Base-by-base conservation (phyloP, 2,329 filamentous ascomycete species). In the Claviceps paspali region DNA sequence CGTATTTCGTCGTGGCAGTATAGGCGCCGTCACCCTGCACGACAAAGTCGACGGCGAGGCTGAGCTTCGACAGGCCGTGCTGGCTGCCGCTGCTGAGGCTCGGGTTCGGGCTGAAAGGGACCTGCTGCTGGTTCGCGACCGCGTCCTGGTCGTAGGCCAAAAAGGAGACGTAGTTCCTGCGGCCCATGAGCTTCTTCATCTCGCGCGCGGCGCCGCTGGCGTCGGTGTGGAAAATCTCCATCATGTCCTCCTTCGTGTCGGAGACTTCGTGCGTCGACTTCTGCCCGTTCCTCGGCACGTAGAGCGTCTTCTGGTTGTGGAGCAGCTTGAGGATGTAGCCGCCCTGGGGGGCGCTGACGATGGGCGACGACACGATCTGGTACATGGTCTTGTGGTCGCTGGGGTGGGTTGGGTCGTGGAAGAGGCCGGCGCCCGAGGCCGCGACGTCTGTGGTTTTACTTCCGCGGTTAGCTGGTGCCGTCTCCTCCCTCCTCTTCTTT, bases 241-340 rank as follows among this genome's bases (percentile, higher is more conserved):
- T 93, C 91, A 98, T 98, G 61, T 98, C 91, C 59, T 98, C 91
- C 60, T 98, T 96, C 33, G 91, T 98, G 56, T 98, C 91, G 2
- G 79, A 82, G 1, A 82, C 71, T 45, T 79, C 72, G 43, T 85
- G 75, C 2, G 70, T 80, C 1, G 81, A 78, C 45, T 74, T 73
- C 39, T 85, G 76, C 1, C 88, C 88, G 57, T 98, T 98, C 38
- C 73, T 69, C 0, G 91, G 91, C 38, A 98, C 70, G 57, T 95
- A 98, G 21, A 96, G 75, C 27, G 82, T 75, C 58, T 88, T 91
- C 62, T 87, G 88, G 65, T 82, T 91, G 67, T 96, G 86, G n/a
- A 98, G 76, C 52, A 98, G 73, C 57, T 92, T 92, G 48, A 96
- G 70, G 29, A 96, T 79, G 60, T 95, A 94, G 47, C 72, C 74